Evolutionary conservation across 352 stramenopile species (phyloP).

Genomic region (Elongisporangium senticosum): DNA sequence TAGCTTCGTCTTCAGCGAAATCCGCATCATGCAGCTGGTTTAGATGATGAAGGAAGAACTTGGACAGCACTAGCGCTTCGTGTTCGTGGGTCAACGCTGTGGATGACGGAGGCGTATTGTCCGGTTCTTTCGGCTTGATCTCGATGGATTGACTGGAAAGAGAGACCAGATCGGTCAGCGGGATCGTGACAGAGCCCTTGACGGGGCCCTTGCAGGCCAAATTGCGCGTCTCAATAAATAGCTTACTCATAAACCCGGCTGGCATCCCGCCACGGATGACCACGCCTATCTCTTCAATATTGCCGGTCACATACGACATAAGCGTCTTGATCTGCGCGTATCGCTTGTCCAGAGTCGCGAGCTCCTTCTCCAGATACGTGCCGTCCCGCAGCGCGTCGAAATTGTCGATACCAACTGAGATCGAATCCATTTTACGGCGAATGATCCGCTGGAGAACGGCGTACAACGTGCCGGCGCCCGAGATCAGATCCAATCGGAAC

Average conservation of each 20-base stretch:
- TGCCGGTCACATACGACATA: constrained; percentile 47
- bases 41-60: constrained; percentile 31
- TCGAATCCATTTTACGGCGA: constrained; percentile 63
- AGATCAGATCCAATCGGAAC: constrained; percentile 57
- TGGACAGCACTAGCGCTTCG: constrained; percentile 48
- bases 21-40: constrained; percentile 1
- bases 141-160: constrained; percentile 10
- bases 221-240: constrained; percentile 53
- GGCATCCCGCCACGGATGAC: constrained; percentile 53
- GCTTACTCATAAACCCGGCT: constrained; percentile 39
- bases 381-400: constrained; percentile 51
- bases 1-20: constrained; percentile 3
- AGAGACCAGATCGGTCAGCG: constrained; percentile 39
- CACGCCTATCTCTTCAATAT: constrained; percentile 58
- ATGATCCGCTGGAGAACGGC: constrained; percentile 54
- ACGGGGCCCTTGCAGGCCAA: constrained; percentile 63
- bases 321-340: constrained; percentile 53
- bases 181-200: constrained; percentile 45
- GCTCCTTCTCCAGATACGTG: constrained; percentile 49
- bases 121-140: not conserved
- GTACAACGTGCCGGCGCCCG: constrained; percentile 50
- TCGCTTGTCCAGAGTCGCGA: constrained; percentile 39
- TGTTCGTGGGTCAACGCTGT: constrained; percentile 50
- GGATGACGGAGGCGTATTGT: constrained; percentile 4
- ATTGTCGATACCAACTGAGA: constrained; percentile 43